phyloP scores from a whole-genome alignment of 495 filamentous ascomycete genomes.

The Bacidia rubella region DNA sequence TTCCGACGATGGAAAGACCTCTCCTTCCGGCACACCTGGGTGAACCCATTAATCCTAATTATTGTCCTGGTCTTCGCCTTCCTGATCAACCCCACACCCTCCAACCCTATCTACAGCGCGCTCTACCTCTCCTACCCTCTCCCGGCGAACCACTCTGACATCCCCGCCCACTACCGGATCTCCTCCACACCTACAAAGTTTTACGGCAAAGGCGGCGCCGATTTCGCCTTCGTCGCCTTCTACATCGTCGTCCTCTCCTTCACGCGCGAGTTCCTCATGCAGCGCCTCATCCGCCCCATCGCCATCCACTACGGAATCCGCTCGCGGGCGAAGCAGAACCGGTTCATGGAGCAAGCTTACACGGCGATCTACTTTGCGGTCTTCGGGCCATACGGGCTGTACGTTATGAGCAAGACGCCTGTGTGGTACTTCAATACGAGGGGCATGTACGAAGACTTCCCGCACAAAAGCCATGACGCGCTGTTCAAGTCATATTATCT shows the following conservation, averaged over 20 bases:
- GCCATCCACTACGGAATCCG: constrained; percentile 58
- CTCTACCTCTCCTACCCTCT: constrained; percentile 90
- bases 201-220: constrained; percentile 81
- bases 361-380: constrained; percentile 89
- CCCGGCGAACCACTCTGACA: constrained; percentile 33
- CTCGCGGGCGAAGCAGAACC: constrained; percentile 64
- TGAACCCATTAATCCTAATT: constrained; percentile 63
- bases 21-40: constrained; percentile 63
- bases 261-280: constrained; percentile 94
- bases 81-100: constrained; percentile 60
- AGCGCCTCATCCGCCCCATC: constrained; percentile 70
- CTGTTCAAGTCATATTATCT: constrained; percentile 96
- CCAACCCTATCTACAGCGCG: constrained; percentile 73
- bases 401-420: constrained; percentile 77
- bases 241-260: constrained; percentile 84
- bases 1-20: constrained; percentile 53
- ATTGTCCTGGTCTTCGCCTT: constrained; percentile 51
- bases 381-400: constrained; percentile 77
- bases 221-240: constrained; percentile 79
- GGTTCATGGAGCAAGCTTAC: constrained; percentile 97
- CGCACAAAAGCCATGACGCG: constrained; percentile 71
- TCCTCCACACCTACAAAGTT: constrained; percentile 43
- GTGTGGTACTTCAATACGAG: constrained; percentile 97
- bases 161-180: constrained; percentile 27
- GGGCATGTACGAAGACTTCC: constrained; percentile 85